Evolutionary conservation across 176 grass and related monocot genomes (phyloP).

Genomic region (Zizania latifolia): DNA sequence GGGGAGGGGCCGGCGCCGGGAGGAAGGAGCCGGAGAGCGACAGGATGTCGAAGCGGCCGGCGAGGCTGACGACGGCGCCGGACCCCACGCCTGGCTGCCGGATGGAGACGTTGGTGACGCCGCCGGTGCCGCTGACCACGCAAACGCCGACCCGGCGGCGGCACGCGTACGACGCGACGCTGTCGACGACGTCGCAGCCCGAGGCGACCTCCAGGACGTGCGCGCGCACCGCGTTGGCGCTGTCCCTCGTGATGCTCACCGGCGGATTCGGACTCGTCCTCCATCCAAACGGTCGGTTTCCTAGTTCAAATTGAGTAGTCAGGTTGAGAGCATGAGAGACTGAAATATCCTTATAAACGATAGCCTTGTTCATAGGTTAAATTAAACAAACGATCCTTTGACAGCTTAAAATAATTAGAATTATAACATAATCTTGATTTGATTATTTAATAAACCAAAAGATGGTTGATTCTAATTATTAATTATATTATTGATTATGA

Average conservation of each 20-base stretch:
- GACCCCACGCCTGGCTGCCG: conserved; percentile 31
- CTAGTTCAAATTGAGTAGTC: background rate
- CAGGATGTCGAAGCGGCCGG: conserved; percentile 84
- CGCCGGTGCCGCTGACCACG: conserved; percentile 68
- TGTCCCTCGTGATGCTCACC: conserved; percentile 91
- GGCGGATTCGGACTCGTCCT: conserved; percentile 97
- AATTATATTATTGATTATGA: too few species aligned
- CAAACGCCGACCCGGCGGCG: conserved; percentile 78
- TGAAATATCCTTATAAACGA: background rate
- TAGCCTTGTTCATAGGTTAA: background rate
- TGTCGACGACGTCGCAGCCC: conserved; percentile 86
- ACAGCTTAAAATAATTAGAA: too few species aligned
- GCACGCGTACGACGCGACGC: conserved; percentile 63
- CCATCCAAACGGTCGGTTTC: too few species aligned
- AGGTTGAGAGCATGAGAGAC: background rate
- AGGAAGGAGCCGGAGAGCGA: conserved; percentile 87
- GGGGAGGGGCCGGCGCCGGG: conserved; percentile 62
- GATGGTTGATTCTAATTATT: too few species aligned
- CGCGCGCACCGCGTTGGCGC: conserved; percentile 72
- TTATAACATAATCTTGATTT: too few species aligned
- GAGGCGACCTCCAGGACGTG: conserved; percentile 83
- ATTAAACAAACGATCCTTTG: too few species aligned
- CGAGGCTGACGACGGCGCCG: conserved; percentile 47
- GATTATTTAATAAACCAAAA: too few species aligned
- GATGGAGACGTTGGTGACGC: conserved; percentile 61